Base-by-base conservation (phyloP, 2,329 filamentous ascomycete genomes). In the Clarireedia monteithiana region DNA sequence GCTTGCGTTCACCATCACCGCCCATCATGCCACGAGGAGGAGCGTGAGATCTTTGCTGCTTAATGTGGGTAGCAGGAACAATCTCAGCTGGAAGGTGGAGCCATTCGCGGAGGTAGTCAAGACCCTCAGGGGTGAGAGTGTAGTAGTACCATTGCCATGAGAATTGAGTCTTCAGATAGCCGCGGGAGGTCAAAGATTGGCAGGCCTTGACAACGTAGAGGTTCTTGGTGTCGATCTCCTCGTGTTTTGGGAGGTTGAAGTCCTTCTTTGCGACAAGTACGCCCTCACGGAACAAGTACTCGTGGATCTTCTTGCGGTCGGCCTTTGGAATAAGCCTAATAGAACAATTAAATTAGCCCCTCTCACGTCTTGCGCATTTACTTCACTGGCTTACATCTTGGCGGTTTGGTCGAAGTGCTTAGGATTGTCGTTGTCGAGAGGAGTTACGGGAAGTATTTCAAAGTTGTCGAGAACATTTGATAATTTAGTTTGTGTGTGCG, bases 61-160 rank as follows among this genome's bases (percentile, higher is more conserved):
- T 99, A 82, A 99, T 97, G 88, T 99, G 94, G 72, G 94, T 99
- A 72, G 95, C 91, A 70, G 94, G 94, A 68, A 99, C 94, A 74
- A 99, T 96, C 86, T 99, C 94, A 75, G 94, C 91, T 72, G 94
- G 94, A 71, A 99, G 88, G 81, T 99, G 94, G 71, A 99, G 91
- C 94, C 94, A 99, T 84, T 99, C 94, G 75, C 94, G 92, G 77
- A 99, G 91, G 85, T 99, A 99, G 83, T 97, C 92, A 76, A 99
- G 92, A 80, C 94, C 94, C 84, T 97, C 91, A 73, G 91, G 89
- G 76, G 92, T 96, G 78, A 99, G 87, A 78, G 94, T 96, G 87
- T 99, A 99, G 89, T 99, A 99, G 88, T 97, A 96, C 85, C 91
- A 96, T 81, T 96, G 91, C 91, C 91, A 96, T 68, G 91, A 96